Base-by-base conservation (phyloP, 371 early-diverging fungal genomes). In the Mucor velutinosus region DNA sequence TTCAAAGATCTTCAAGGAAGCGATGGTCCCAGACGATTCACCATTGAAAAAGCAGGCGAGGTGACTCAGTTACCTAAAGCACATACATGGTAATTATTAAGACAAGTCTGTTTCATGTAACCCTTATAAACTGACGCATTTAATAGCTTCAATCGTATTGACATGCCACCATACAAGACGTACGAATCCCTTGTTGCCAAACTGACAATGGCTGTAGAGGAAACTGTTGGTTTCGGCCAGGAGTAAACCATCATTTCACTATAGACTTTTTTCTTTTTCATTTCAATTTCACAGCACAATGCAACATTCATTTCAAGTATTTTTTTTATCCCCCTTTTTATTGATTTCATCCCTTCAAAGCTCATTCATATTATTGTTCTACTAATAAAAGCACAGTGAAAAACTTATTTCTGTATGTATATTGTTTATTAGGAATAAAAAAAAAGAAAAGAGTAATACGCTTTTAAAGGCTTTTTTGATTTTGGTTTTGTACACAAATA, bases 1-100 rank as follows among this genome's bases (percentile, higher is more conserved):
- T 99, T 99, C 83, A 95, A 95, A 75, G 97, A 97, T 77, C 82
- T 99, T 39, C 97, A 97, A 80, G 98, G 99, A 30, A 92, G 91
- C 66, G 98, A 97, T 81, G 99, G 99, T 0, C 95, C 97, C 4
- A 85, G 98, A 66, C 86, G 96, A 59, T 99, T 99, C 75, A 96
- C 95, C 3, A 96, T 99, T 65, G 97, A 99, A 74, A 97, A 96
- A 81, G 83, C 90, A 3, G 97, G 97, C 19, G 95, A 94, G 58
- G 80, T 91, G 17, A 85, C 88, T 15, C 88, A 89, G 49, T 80
- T 99, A 67, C 99, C 99, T 21, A 96, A 96, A 79, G 88, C 90
- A 39, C 99, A 99, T 77, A 97, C 99, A 11, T 98, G 98, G 93
- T 91, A 85, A 75, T 33, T 32, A 41, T 49, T 27, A 29, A 30